phyloP scores from a whole-genome alignment of 345 rosid species.

The Boechera divaricarpa region DNA sequence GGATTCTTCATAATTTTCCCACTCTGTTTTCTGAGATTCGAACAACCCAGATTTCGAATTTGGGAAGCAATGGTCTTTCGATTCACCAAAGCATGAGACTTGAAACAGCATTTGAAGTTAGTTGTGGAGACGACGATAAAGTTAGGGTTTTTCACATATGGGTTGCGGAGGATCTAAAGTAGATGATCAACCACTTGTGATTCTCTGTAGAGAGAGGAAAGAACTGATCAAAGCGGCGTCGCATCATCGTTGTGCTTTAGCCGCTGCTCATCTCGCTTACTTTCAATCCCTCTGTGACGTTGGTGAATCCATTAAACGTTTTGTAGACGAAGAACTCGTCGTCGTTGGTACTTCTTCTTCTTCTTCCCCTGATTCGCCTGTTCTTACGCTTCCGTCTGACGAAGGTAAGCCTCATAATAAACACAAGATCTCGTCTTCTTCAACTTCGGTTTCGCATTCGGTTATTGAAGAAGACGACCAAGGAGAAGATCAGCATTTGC shows the following conservation, averaged over 20 bases:
- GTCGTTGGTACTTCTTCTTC: conserved; percentile 37
- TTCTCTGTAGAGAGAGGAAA: conserved; percentile 78
- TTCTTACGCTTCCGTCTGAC: conserved; percentile 80
- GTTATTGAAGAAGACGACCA: conserved; percentile 40
- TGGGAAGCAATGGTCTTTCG: conserved; percentile 44
- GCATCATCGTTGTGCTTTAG: conserved; percentile 74
- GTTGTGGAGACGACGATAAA: conserved; percentile 14
- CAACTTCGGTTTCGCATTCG: conserved; percentile 72
- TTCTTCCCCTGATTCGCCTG: conserved; percentile 54
- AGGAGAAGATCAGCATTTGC: conserved; percentile 64
- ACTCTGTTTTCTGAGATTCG: too few relatives aligned
- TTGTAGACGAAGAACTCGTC: conserved; percentile 84
- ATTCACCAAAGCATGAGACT: conserved; percentile 38
- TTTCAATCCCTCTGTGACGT: conserved; percentile 71
- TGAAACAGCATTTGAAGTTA: conserved; percentile 5
- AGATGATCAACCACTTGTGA: conserved; percentile 74
- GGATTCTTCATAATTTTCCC: too few relatives aligned
- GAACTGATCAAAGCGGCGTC: conserved; percentile 73
- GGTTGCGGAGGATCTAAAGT: conserved; percentile 95
- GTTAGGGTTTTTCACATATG: conserved; percentile 43
- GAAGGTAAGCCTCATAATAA: conserved; percentile 55
- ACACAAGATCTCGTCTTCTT: conserved; percentile 51
- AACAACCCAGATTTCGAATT: not conserved
- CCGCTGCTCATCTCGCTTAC: conserved; percentile 85
- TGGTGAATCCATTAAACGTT: conserved; percentile 78